Conservation (phyloP, 768 basidiomycete species). For the Lactarius tabidus region DNA sequence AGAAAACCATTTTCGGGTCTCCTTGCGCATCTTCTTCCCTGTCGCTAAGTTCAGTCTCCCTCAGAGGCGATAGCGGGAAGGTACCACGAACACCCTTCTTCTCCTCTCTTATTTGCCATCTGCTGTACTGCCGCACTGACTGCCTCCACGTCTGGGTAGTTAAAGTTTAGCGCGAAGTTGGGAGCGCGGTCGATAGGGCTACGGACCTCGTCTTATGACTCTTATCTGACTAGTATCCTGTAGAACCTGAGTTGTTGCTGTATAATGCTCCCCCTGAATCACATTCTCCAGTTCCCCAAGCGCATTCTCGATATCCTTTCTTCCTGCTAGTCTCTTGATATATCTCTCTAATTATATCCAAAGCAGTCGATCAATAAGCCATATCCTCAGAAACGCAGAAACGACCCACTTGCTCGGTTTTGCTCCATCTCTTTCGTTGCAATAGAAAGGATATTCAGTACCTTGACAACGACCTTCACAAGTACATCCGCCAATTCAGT, state of each 20-base stretch:
- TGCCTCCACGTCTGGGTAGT: background rate
- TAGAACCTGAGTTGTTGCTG: background rate
- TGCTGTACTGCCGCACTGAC: background rate
- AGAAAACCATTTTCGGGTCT: background rate
- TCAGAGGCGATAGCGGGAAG: background rate
- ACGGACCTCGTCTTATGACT: background rate
- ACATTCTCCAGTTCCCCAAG: background rate
- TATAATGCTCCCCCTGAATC: conserved; percentile 3
- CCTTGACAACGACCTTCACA: background rate
- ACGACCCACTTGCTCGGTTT: background rate
- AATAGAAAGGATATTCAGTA: conserved; percentile 1
- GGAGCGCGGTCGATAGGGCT: background rate
- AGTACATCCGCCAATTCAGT: background rate
- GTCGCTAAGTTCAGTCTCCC: background rate
- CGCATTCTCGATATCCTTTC: background rate
- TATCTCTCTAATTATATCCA: background rate
- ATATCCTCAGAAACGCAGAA: too few relatives aligned
- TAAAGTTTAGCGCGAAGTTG: background rate
- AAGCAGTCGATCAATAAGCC: background rate
- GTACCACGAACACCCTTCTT: background rate
- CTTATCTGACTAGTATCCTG: background rate
- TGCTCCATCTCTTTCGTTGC: background rate
- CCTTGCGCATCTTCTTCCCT: background rate
- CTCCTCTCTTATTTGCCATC: background rate
- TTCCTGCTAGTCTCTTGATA: background rate